Base-by-base conservation (phyloP, 306 rosid genomes). In the Lathyrus sativus region DNA sequence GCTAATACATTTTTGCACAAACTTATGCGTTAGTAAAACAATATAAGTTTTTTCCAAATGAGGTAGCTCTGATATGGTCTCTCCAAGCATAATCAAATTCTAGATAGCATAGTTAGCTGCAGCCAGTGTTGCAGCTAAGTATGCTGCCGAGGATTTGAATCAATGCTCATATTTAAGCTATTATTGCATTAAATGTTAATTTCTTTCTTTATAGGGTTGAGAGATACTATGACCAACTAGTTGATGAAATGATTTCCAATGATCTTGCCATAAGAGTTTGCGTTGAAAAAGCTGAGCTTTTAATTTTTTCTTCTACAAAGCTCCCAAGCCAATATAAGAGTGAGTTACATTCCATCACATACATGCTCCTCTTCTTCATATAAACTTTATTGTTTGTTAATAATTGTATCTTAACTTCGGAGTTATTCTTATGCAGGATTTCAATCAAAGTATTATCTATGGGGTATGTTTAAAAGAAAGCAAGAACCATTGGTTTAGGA, bases 401-500 rank as follows among this genome's bases (percentile, higher is more conserved):
- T 55, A 46, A 28, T 55, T 38, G 60, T 37, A 10, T 43, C 13
- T 14, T 43, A 45, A 46, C 3, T 38, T 55, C 13, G 62, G 38
- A 57, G 18, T 62, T 58, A 57, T 9, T 65, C 10, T 44, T 65
- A 39, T 78, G 81, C 85, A 89, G 98, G 82, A 80, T 83, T 89
- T 80, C 83, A 72, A 51, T 15, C 66, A 18, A 92, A 83, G 75
- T 74, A 78, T 39, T 92, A 85, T 63, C 75, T 92, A 67, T 92
- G 95, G 95, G 98, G 98, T 0, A 83, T 81, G 39, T 92, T 87
- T 50, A 86, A 83, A 69, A 65, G 60, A 57, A 87, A 69, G 63
- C 73, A 75, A 75, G 4, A 53, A 43, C 66, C 61, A 18, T 12
- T 9, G 12, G 53, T 44, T 38, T 7, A n/a, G 15, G 43, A 28